Evolutionary conservation across 768 basidiomycete genomes (phyloP).

Genomic region (Rhodotorula diobovata): DNA sequence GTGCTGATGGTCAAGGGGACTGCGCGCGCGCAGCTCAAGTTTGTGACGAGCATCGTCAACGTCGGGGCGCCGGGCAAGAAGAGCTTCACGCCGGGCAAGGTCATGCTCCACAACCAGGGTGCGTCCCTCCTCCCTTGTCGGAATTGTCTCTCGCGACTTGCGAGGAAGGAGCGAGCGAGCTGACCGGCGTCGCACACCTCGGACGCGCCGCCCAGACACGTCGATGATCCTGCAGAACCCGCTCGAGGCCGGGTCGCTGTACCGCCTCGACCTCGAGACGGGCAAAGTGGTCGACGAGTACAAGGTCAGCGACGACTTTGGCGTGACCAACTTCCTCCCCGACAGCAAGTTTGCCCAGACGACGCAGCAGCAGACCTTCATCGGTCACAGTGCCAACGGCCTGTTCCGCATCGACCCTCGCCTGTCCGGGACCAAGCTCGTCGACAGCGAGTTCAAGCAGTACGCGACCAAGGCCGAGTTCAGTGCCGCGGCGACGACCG

Average conservation of each 20-base stretch:
- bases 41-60: constrained; percentile 79
- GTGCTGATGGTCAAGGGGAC: neutral
- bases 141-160: too few relatives aligned
- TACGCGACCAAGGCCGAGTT: constrained; percentile 93
- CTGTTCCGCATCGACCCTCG: constrained; percentile 98
- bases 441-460: constrained; percentile 91
- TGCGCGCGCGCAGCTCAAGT: constrained; percentile 64
- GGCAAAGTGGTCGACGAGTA: constrained; percentile 98
- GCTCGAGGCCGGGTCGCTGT: constrained; percentile 70
- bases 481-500: constrained; percentile 84
- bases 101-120: constrained; percentile 45
- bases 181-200: constrained; percentile 26
- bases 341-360: constrained; percentile 92
- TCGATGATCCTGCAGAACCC: constrained; percentile 93
- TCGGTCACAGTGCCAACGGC: constrained; percentile 88
- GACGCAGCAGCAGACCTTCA: constrained; percentile 83
- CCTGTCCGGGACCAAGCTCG: constrained; percentile 82
- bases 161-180: neutral
- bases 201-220: constrained; percentile 57
- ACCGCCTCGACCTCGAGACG: constrained; percentile 80
- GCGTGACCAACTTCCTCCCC: constrained; percentile 83
- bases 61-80: constrained; percentile 62
- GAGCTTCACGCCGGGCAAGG: constrained; percentile 74
- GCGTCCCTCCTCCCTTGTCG: neutral
- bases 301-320: constrained; percentile 88